phyloP scores from a whole-genome alignment of 2,329 filamentous ascomycete genomes.

The Phaeoacremonium minimum region DNA sequence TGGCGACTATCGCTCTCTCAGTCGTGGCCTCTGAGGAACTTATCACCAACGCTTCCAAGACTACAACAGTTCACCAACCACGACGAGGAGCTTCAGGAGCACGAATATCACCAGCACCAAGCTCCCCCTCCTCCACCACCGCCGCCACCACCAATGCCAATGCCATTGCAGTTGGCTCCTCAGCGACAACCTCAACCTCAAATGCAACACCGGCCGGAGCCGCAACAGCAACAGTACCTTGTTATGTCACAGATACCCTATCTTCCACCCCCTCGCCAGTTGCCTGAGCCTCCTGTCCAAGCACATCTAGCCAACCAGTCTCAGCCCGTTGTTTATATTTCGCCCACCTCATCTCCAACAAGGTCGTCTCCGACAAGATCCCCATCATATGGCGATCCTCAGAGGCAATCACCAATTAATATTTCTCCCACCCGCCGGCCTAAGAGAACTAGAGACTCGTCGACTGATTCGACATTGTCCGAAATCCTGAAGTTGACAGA shows the following conservation, averaged over 20 bases:
- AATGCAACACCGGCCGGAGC: background rate
- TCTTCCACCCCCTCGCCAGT: conserved; percentile 9
- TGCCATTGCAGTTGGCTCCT: too few relatives aligned
- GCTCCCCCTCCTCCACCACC: conserved; percentile 7
- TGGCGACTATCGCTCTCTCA: conserved; percentile 13
- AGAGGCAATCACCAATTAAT: too few relatives aligned
- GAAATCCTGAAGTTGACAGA: conserved; percentile 51
- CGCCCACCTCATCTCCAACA: conserved; percentile 7
- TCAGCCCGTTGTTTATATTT: background rate
- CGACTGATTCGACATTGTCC: conserved; percentile 43
- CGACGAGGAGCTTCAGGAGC: background rate
- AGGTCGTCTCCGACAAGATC: too few relatives aligned
- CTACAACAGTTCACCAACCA: conserved; percentile 8
- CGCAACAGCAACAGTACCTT: too few relatives aligned
- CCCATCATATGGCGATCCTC: too few relatives aligned
- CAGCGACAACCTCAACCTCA: background rate
- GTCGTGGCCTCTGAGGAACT: conserved; percentile 20
- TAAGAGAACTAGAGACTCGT: conserved; percentile 19
- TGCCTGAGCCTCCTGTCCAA: conserved; percentile 10
- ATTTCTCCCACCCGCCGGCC: too few relatives aligned
- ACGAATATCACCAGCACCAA: background rate
- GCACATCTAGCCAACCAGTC: conserved; percentile 7
- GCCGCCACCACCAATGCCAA: conserved; percentile 6
- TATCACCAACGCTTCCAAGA: conserved; percentile 30
- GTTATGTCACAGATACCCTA: too few relatives aligned